Conservation (phyloP, 139 green algal genomes). For the Chlamydomonas sphaeroides region DNA sequence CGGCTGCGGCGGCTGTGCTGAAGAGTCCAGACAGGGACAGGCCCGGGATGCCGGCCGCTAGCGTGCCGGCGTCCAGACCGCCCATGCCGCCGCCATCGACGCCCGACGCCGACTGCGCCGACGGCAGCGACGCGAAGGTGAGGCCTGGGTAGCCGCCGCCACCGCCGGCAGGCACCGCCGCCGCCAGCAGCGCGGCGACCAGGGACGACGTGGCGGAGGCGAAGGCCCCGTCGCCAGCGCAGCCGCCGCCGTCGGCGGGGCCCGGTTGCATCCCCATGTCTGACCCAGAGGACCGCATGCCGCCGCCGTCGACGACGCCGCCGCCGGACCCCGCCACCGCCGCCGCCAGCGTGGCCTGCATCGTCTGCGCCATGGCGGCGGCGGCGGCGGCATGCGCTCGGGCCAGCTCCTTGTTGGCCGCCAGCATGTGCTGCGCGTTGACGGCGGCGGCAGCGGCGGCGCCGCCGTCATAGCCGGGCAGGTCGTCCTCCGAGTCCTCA, state of each 20-base stretch:
- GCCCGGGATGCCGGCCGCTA: neutral
- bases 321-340: neutral
- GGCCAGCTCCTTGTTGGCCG: too few species aligned
- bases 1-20: too few species aligned
- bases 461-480: neutral
- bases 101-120: too few species aligned
- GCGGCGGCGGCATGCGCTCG: too few species aligned
- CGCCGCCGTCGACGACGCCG: neutral
- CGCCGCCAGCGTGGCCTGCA: too few species aligned
- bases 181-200: slow-evolving; percentile 30
- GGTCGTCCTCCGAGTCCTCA: slow-evolving; percentile 13
- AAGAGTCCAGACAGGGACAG: slow-evolving; percentile 1
- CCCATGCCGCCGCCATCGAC: neutral
- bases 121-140: neutral
- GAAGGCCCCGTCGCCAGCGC: neutral
- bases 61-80: neutral
- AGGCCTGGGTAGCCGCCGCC: neutral
- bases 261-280: too few species aligned
- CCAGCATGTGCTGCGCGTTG: too few species aligned
- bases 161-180: neutral
- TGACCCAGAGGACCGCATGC: too few species aligned
- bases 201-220: neutral
- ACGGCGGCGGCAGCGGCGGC: neutral
- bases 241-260: neutral
- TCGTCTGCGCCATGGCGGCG: neutral